phyloP scores from a whole-genome alignment of 805 yeast genomes.

The Wickerhamomyces rabaulensis region DNA sequence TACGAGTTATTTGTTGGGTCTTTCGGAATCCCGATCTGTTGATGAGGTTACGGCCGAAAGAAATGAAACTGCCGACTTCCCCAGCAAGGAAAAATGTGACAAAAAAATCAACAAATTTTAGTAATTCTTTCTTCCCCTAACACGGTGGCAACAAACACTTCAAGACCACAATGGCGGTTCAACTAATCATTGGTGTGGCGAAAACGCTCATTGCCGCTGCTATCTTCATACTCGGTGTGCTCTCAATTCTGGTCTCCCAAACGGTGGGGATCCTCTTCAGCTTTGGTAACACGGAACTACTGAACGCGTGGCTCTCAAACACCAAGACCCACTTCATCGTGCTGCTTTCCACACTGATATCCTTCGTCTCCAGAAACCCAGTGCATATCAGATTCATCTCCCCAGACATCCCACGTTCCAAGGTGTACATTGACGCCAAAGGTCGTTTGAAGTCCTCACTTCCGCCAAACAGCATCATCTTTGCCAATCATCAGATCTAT shows the following conservation, averaged over 20 bases:
- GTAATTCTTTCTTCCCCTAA: too few relatives aligned
- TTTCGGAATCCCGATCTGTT: too few relatives aligned
- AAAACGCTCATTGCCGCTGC: slow-evolving; percentile 10
- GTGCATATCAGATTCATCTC: slow-evolving; percentile 47
- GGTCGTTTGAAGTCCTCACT: slow-evolving; percentile 23
- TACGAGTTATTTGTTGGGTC: too few relatives aligned
- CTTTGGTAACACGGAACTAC: slow-evolving; percentile 25
- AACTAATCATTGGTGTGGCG: slow-evolving; percentile 6
- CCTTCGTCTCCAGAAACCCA: slow-evolving; percentile 40
- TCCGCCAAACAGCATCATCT: slow-evolving; percentile 52
- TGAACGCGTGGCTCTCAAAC: slow-evolving; percentile 39
- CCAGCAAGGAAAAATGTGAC: not conserved
- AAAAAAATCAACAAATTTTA: not conserved
- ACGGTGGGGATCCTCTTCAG: slow-evolving; percentile 30
- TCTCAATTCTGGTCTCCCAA: slow-evolving; percentile 46
- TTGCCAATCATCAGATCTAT: slow-evolving; percentile 92
- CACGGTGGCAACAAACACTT: too few relatives aligned
- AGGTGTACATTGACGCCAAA: slow-evolving; percentile 6
- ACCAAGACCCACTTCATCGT: slow-evolving; percentile 58
- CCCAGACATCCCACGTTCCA: slow-evolving; percentile 24
- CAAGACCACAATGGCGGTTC: not conserved
- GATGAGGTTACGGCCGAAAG: not conserved
- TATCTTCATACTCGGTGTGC: slow-evolving; percentile 27
- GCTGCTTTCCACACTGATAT: slow-evolving; percentile 45
- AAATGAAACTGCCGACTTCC: too few relatives aligned